phyloP scores from a whole-genome alignment of 2,329 filamentous ascomycete genomes.

The Colletotrichum sp. region DNA sequence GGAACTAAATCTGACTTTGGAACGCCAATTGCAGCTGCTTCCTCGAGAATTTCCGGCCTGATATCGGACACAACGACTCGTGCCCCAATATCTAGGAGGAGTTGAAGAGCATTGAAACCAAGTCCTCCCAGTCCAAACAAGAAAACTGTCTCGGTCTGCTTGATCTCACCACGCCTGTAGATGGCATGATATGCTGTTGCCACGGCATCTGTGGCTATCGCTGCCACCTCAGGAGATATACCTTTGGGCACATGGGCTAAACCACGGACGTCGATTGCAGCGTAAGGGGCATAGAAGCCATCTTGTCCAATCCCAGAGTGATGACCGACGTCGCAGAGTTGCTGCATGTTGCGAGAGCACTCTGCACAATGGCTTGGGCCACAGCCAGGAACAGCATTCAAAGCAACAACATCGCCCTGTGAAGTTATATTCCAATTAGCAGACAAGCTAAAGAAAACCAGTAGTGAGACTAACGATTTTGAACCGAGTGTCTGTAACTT shows the following conservation, averaged over 20 bases:
- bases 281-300: constrained; percentile 46
- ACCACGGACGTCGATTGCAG: constrained; percentile 30
- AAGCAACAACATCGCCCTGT: constrained; percentile 34
- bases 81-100: constrained; percentile 41
- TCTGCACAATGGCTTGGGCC: constrained; percentile 34
- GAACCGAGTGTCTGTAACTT: constrained; percentile 18
- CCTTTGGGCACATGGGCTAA: constrained; percentile 25
- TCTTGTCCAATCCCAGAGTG: constrained; percentile 49
- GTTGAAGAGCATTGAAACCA: constrained; percentile 44
- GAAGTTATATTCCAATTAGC: background rate
- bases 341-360: constrained; percentile 41
- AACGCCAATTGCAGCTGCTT: constrained; percentile 31
- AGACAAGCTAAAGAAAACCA: background rate
- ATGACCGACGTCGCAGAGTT: constrained; percentile 39
- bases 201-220: constrained; percentile 44
- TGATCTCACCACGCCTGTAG: constrained; percentile 36
- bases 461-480: constrained; percentile 21
- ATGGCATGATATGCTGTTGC: constrained; percentile 45
- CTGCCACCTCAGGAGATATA: constrained; percentile 33
- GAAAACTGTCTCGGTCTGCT: constrained; percentile 38
- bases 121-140: constrained; percentile 45
- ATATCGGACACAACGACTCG: constrained; percentile 53
- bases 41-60: constrained; percentile 18
- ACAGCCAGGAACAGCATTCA: constrained; percentile 37
- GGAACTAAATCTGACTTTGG: constrained; percentile 34